A percentile compares a stretch with the other conserved stretches of the same genome.
These are phyloP conservation scores for Hypericum androsaemum DNA, from an alignment of 345 rosid genomes.

Conservation along the genomic window DNA sequence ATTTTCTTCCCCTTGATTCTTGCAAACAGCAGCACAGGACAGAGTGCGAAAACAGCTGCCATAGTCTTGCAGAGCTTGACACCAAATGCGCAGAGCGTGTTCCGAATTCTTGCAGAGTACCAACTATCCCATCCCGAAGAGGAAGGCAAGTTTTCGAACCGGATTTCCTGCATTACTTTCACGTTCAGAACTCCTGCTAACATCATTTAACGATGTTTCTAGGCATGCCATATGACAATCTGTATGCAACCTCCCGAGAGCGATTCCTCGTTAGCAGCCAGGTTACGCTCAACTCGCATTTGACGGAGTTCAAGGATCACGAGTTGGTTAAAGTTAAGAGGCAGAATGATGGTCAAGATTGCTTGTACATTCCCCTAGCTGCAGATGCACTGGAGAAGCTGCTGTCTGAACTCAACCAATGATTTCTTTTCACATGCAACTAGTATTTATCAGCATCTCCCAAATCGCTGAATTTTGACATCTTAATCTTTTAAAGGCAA, in stretches of 20 bases:
- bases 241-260: constrained; percentile 63
- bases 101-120: constrained; percentile 72
- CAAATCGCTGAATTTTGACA: no score
- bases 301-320: constrained; percentile 91
- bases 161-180: neutral
- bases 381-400: constrained; percentile 56
- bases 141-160: constrained; percentile 41
- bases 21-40: constrained; percentile 50
- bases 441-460: no score
- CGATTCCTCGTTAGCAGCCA: constrained; percentile 82
- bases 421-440: neutral
- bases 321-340: constrained; percentile 75
- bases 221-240: constrained; percentile 65
- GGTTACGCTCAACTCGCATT: constrained; percentile 75
- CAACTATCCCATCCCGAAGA: constrained; percentile 77
- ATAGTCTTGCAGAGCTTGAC: constrained; percentile 89
- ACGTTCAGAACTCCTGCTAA: no score
- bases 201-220: constrained; percentile 9
- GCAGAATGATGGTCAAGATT: constrained; percentile 79
- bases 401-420: constrained; percentile 48
- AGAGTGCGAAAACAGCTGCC: constrained; percentile 76
- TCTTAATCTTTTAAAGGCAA: no score
- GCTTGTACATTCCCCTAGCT: constrained; percentile 66
- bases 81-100: constrained; percentile 85
- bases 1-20: constrained; percentile 78